These are phyloP conservation scores for Apiospora aurea DNA, from an alignment of 2,329 filamentous ascomycete species.

Conservation along the genomic window DNA sequence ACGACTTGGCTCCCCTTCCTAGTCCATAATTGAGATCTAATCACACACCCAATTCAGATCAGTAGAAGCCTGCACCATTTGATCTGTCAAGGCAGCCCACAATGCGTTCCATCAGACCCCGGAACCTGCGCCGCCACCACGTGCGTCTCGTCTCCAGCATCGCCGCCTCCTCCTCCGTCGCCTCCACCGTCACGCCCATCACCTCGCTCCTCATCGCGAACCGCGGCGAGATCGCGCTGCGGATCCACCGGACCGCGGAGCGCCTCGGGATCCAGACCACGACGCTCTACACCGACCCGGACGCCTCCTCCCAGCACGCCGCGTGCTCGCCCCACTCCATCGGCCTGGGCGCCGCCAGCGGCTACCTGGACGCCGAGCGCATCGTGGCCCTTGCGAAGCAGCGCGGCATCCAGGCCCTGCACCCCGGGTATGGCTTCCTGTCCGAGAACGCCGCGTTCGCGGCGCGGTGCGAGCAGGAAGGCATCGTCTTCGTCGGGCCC, in stretches of 20 bases:
- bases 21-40: not conserved
- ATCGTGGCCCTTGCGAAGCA: slow-evolving; percentile 90
- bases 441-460: slow-evolving; percentile 95
- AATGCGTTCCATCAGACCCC: slow-evolving; percentile 64
- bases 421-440: slow-evolving; percentile 95
- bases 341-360: slow-evolving; percentile 81
- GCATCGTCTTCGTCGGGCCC: slow-evolving; percentile 93
- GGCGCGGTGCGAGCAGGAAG: slow-evolving; percentile 84
- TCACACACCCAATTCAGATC: not conserved
- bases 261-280: slow-evolving; percentile 91
- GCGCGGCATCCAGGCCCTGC: slow-evolving; percentile 87
- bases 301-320: slow-evolving; percentile 87
- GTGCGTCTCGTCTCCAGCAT: slow-evolving; percentile 42
- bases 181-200: slow-evolving; percentile 56
- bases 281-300: slow-evolving; percentile 93
- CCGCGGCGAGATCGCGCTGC: slow-evolving; percentile 93
- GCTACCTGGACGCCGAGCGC: slow-evolving; percentile 91
- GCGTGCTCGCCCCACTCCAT: slow-evolving; percentile 83
- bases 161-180: slow-evolving; percentile 30
- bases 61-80: not conserved
- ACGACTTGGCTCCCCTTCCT: not conserved
- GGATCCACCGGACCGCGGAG: slow-evolving; percentile 87
- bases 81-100: not conserved
- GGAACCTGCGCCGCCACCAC: slow-evolving; percentile 55
- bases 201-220: slow-evolving; percentile 94